phyloP scores from a whole-genome alignment of 176 grass and related monocot species.

The Carex myosuroides region DNA sequence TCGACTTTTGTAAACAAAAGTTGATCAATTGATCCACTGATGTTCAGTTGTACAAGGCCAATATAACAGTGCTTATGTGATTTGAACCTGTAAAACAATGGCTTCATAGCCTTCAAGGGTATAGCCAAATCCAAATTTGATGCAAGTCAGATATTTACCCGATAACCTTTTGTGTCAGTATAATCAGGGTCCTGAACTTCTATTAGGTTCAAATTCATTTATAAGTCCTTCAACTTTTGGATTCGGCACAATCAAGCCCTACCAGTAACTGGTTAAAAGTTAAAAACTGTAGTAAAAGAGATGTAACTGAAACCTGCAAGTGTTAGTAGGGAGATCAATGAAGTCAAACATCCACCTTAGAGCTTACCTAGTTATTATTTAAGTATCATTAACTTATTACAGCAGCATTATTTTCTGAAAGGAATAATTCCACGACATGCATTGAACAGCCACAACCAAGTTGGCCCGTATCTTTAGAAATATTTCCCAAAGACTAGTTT shows the following conservation, averaged over 20 bases:
- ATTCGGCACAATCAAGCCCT: background rate
- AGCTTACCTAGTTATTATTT: background rate
- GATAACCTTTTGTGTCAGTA: background rate
- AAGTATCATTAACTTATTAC: background rate
- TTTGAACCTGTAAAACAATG: background rate
- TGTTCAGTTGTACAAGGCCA: background rate
- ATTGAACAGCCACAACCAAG: background rate
- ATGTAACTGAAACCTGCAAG: background rate
- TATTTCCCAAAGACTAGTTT: background rate
- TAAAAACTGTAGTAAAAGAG: background rate
- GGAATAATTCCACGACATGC: background rate
- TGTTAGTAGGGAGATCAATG: background rate
- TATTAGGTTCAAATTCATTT: background rate
- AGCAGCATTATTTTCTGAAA: background rate
- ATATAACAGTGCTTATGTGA: background rate
- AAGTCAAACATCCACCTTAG: background rate
- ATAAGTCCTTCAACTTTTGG: background rate
- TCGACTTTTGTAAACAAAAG: background rate
- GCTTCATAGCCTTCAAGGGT: too few relatives aligned
- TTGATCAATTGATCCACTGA: background rate
- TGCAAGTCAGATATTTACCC: background rate
- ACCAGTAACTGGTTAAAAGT: background rate
- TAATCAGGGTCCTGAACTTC: background rate
- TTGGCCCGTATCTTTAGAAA: background rate
- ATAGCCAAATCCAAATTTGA: background rate